Percentiles rank a stretch among this genome's conserved stretches.
Conservation (phyloP, 768 basidiomycete genomes). For the Rhizopogon vesiculosus region DNA sequence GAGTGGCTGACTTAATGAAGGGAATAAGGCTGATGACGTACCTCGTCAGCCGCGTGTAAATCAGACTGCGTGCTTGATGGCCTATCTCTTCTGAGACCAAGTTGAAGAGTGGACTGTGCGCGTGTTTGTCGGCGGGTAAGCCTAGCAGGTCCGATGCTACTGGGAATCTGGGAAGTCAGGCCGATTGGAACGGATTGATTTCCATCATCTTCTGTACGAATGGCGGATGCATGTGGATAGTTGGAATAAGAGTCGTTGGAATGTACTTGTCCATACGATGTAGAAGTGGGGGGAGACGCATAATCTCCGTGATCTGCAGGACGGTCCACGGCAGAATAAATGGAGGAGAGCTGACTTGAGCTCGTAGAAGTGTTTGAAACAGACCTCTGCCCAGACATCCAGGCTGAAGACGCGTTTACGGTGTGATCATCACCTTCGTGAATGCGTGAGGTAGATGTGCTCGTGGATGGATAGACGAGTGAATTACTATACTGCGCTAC, state of each 20-base stretch:
- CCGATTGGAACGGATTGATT: slow-evolving; percentile 17
- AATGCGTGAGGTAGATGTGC: slow-evolving; percentile 18
- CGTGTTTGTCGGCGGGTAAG: slow-evolving; percentile 42
- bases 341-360: slow-evolving; percentile 22
- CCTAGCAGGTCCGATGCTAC: slow-evolving; percentile 51
- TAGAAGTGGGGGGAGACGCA: slow-evolving; percentile 16
- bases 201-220: slow-evolving; percentile 24
- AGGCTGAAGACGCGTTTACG: slow-evolving; percentile 21
- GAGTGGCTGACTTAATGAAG: slow-evolving; percentile 1
- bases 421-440: slow-evolving; percentile 21
- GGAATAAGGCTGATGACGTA: slow-evolving; percentile 2
- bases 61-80: slow-evolving; percentile 8
- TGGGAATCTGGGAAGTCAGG: slow-evolving; percentile 37
- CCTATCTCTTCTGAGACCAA: slow-evolving; percentile 27
- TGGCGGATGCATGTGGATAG: slow-evolving; percentile 24
- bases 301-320: slow-evolving; percentile 34
- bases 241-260: slow-evolving; percentile 22
- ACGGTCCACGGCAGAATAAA: slow-evolving; percentile 37
- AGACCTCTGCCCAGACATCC: slow-evolving; percentile 18
- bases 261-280: slow-evolving; percentile 15
- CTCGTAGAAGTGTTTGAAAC: slow-evolving; percentile 13
- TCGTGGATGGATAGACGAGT: slow-evolving; percentile 28
- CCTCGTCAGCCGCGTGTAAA: slow-evolving; percentile 24
- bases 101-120: slow-evolving; percentile 27
- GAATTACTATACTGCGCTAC: slow-evolving; percentile 28